Percentiles rank a stretch among this genome's conserved stretches.
phyloP scores from a whole-genome alignment of 192 early-diverging fungal species.

The Allomyces arbusculus region DNA sequence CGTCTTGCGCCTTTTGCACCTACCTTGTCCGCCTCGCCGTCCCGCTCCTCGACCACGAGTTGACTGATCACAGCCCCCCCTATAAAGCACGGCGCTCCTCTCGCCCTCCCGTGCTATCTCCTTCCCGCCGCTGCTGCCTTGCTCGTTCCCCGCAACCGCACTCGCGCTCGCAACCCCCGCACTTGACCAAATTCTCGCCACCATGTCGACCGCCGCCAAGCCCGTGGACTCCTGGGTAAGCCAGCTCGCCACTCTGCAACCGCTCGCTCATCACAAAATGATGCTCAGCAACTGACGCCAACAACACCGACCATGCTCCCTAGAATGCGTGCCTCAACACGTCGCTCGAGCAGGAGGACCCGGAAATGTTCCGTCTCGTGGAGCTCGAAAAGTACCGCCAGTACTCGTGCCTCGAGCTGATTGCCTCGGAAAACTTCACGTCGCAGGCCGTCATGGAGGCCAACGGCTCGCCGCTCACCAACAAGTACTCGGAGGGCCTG shows the following conservation, averaged over 20 bases:
- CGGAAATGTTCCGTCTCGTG: conserved; percentile 78
- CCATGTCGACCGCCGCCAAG: not conserved
- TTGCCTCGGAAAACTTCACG: conserved; percentile 99
- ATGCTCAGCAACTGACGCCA: not conserved
- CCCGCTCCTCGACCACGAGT: too few relatives aligned
- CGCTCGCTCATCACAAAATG: not conserved
- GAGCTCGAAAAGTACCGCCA: conserved; percentile 97
- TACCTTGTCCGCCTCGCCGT: too few relatives aligned
- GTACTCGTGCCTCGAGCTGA: conserved; percentile 93
- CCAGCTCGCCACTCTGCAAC: not conserved
- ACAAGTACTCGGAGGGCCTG: conserved; percentile 99
- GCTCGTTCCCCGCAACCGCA: too few relatives aligned
- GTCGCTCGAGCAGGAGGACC: conserved; percentile 75
- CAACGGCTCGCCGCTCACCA: conserved; percentile 94
- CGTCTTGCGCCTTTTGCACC: too few relatives aligned
- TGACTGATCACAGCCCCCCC: too few relatives aligned
- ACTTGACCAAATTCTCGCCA: not conserved
- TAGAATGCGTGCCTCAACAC: conserved; percentile 72
- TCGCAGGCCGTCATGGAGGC: conserved; percentile 99
- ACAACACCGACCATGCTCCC: conserved; percentile 7
- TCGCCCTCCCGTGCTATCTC: too few relatives aligned
- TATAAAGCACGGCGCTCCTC: too few relatives aligned
- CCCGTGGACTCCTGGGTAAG: not conserved
- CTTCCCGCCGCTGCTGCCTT: too few relatives aligned
- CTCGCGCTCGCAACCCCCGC: too few relatives aligned